Evolutionary conservation across 257 asterid species (phyloP).

Genomic region (Nicotiana obtusifolia): DNA sequence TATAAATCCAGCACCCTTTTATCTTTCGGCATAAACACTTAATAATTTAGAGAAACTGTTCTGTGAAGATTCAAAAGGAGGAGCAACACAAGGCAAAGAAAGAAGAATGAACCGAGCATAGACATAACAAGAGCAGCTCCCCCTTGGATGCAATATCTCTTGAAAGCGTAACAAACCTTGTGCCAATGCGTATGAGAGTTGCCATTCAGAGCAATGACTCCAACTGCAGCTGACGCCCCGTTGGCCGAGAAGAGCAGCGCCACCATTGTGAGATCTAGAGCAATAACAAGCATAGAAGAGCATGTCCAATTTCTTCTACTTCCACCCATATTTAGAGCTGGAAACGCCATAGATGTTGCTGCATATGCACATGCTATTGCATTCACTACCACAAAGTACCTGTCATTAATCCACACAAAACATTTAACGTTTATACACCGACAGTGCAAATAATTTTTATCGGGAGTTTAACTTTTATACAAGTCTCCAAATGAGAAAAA

Average conservation of each 20-base stretch:
- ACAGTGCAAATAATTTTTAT: not conserved
- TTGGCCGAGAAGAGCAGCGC: slow-evolving; percentile 24
- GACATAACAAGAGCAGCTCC: slow-evolving; percentile 18
- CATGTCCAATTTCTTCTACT: not conserved
- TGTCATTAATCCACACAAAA: not conserved
- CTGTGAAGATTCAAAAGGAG: not conserved
- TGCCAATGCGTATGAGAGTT: slow-evolving; percentile 23
- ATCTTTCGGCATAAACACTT: not conserved
- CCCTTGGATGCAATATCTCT: slow-evolving; percentile 16
- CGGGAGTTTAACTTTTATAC: not conserved
- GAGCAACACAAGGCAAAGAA: slow-evolving; percentile 8
- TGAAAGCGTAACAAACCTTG: slow-evolving; percentile 22
- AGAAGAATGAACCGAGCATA: slow-evolving; percentile 8
- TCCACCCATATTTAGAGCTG: not conserved
- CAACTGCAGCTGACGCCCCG: slow-evolving; percentile 20
- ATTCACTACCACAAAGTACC: slow-evolving; percentile 29
- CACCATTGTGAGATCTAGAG: slow-evolving; percentile 17
- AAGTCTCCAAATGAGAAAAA: no score
- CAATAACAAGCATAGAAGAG: not conserved
- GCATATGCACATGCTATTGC: slow-evolving; percentile 25
- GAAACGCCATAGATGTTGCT: slow-evolving; percentile 10
- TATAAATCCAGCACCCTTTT: not conserved
- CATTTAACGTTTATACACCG: not conserved
- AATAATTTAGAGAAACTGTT: not conserved
- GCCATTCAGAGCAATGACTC: slow-evolving; percentile 23